Conservation (phyloP, 2,329 filamentous ascomycete species). For the Aureobasidium melanogenum region DNA sequence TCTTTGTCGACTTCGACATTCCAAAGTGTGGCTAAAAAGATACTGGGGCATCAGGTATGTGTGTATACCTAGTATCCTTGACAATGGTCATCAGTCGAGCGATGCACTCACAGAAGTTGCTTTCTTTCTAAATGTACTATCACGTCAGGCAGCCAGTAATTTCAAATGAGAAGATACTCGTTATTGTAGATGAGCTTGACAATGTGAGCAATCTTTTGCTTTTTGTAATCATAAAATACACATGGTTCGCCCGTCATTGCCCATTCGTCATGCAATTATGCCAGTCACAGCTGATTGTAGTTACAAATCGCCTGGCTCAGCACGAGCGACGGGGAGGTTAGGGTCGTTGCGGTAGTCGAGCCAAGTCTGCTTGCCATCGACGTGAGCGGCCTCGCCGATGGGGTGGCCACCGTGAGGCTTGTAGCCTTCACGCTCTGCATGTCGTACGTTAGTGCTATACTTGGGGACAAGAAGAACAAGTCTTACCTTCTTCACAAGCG, state of each 20-base stretch:
- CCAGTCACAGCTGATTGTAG: too few species aligned
- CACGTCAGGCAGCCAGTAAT: background rate
- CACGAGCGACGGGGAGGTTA: constrained; percentile 5
- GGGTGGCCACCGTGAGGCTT: constrained; percentile 9
- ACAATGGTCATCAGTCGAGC: background rate
- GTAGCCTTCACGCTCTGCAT: background rate
- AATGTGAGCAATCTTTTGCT: background rate
- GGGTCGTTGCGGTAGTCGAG: constrained; percentile 11
- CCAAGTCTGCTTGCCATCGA: background rate
- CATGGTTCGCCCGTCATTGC: background rate
- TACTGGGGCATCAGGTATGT: too few species aligned
- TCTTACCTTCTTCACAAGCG: background rate
- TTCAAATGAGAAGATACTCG: background rate
- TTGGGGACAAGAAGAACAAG: too few species aligned
- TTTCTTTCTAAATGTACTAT: background rate
- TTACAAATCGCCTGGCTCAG: background rate
- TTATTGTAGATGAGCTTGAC: background rate
- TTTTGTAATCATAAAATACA: background rate
- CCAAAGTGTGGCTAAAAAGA: background rate
- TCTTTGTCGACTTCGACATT: background rate
- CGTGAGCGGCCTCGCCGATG: constrained; percentile 7
- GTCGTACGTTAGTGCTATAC: background rate
- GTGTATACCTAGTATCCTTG: too few species aligned
- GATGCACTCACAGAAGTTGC: too few species aligned
- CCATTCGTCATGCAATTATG: background rate